Conservation (phyloP, 768 basidiomycete species). For the Lentinula detonsa region DNA sequence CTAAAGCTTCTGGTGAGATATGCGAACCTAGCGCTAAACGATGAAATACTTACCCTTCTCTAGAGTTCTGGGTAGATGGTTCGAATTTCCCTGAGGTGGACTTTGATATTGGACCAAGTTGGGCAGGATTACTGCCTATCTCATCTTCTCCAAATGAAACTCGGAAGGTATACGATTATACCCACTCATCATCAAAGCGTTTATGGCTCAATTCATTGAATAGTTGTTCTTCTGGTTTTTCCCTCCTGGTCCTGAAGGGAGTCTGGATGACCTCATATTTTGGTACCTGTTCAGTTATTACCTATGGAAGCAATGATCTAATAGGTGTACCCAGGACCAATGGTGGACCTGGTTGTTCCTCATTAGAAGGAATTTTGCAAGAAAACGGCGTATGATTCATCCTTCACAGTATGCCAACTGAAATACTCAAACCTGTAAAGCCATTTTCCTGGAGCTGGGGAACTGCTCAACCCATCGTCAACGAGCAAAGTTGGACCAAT, state of each 20-base stretch:
- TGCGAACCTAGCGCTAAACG: background rate
- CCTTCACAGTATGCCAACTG: background rate
- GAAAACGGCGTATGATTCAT: conserved; percentile 60
- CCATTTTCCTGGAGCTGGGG: conserved; percentile 65
- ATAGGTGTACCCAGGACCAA: conserved; percentile 48
- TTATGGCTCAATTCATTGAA: background rate
- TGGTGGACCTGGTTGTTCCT: conserved; percentile 78
- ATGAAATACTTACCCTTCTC: background rate
- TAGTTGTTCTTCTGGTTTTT: conserved; percentile 85
- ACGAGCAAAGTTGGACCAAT: conserved; percentile 75
- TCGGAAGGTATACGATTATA: conserved; percentile 42
- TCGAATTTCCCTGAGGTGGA: conserved; percentile 58
- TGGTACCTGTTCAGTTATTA: conserved; percentile 36
- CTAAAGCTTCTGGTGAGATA: conserved; percentile 51
- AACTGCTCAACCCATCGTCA: conserved; percentile 55
- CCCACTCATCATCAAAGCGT: background rate
- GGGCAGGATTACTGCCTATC: conserved; percentile 71
- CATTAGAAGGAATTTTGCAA: conserved; percentile 63
- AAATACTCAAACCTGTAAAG: conserved; percentile 25
- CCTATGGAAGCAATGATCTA: background rate
- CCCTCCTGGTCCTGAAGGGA: conserved; percentile 70
- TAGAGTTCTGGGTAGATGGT: conserved; percentile 71
- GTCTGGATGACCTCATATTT: conserved; percentile 67
- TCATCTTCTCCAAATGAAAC: conserved; percentile 56
- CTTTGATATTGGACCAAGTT: conserved; percentile 72